Conservation (phyloP, 2,329 filamentous ascomycete species). For the Colletotrichum tofieldiae region DNA sequence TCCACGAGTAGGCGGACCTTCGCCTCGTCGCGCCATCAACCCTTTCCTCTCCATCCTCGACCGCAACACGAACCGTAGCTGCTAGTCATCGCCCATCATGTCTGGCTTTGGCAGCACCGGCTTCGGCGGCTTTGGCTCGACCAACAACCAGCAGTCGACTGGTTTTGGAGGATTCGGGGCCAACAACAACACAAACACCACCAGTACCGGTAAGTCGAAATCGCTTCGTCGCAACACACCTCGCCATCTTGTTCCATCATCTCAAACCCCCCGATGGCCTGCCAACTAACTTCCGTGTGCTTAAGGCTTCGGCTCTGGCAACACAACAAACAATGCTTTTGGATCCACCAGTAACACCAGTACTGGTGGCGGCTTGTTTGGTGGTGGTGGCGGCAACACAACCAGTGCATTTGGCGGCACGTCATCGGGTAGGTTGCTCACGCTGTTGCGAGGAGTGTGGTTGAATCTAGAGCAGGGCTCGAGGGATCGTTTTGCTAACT, state of each 20-base stretch:
- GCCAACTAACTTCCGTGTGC: constrained; percentile 31
- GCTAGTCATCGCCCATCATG: constrained; percentile 57
- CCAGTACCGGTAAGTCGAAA: constrained; percentile 66
- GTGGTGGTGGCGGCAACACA: constrained; percentile 23
- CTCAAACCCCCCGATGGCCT: constrained; percentile 29
- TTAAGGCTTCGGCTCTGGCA: constrained; percentile 58
- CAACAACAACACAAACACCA: constrained; percentile 53
- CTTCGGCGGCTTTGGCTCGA: constrained; percentile 71
- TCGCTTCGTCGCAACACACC: constrained; percentile 4
- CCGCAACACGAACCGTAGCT: constrained; percentile 6
- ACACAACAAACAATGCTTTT: constrained; percentile 59
- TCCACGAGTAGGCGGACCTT: constrained; percentile 14
- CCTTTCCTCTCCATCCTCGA: constrained; percentile 5
- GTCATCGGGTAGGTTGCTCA: constrained; percentile 31
- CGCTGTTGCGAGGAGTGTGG: background rate
- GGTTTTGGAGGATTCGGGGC: constrained; percentile 73
- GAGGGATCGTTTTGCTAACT: background rate
- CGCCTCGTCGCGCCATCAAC: constrained; percentile 11
- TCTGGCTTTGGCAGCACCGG: constrained; percentile 68
- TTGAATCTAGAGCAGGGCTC: background rate
- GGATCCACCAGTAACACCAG: constrained; percentile 54
- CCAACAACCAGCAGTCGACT: constrained; percentile 61
- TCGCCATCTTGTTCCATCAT: background rate
- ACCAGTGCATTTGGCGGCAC: constrained; percentile 35
- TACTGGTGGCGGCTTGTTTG: constrained; percentile 53